Conservation (phyloP, 2,329 filamentous ascomycete species). For the Colletotrichum sp. region DNA sequence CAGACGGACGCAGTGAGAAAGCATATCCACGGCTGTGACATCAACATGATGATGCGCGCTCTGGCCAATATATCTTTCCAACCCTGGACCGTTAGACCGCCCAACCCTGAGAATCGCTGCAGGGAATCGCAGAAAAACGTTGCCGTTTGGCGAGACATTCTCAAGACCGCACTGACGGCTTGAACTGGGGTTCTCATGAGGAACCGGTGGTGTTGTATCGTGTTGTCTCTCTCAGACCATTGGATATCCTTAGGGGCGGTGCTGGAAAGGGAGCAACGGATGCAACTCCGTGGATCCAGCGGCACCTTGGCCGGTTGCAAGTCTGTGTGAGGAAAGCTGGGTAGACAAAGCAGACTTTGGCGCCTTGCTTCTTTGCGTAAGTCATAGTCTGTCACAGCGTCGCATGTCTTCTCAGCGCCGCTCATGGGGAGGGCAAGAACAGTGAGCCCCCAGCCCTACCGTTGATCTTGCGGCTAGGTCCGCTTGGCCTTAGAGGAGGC, state of each 20-base stretch:
- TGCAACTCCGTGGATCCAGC: constrained; percentile 3
- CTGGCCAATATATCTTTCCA: constrained; percentile 14
- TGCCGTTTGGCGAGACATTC: constrained; percentile 7
- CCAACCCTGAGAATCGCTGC: not conserved
- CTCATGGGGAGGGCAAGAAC: not conserved
- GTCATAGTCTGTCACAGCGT: constrained; percentile 4
- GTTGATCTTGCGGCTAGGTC: not conserved
- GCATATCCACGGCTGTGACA: not conserved
- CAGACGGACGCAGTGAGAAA: constrained; percentile 7
- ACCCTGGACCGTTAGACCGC: not conserved
- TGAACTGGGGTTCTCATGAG: constrained; percentile 6
- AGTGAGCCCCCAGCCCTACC: not conserved
- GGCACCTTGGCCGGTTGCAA: constrained; percentile 11
- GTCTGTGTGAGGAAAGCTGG: constrained; percentile 5
- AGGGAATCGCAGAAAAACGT: not conserved
- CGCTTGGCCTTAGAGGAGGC: not conserved
- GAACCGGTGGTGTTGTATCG: constrained; percentile 7
- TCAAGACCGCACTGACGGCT: constrained; percentile 7
- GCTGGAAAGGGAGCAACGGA: not conserved
- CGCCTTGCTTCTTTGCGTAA: constrained; percentile 15
- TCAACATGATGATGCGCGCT: constrained; percentile 3
- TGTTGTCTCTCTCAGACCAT: constrained; percentile 8
- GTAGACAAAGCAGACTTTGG: not conserved
- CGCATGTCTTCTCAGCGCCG: not conserved
- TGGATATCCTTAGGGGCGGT: not conserved